Base-by-base conservation (phyloP, 2,329 filamentous ascomycete species). In the Pestalotiopsis sp. region DNA sequence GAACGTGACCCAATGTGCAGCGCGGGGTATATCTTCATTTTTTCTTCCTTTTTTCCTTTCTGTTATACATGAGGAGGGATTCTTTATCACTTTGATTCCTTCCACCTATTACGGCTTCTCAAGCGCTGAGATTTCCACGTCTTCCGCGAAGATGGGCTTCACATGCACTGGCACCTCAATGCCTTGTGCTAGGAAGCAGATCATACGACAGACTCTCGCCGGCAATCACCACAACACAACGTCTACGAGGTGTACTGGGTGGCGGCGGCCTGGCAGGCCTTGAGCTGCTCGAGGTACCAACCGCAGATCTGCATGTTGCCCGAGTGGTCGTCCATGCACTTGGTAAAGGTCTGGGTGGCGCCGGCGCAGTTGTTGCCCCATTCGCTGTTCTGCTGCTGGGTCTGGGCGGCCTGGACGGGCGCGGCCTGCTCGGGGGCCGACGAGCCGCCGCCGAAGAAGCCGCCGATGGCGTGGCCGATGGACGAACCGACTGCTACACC, bases 271-370 rank as follows among this genome's bases (percentile, higher is more conserved):
- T 95, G 93, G 87, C 93, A 95, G 68, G 93, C 92, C 87, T 95
- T 95, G 82, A 99, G 87, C 89, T 99, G 95, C 82, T 99, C 96
- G 76, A 99, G 85, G 82, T 99, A 99, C 95, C 95, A 99, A 74
- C 93, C 92, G 85, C 96, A 99, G 79, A 98, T 97, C 79, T 92
- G 91, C 92, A 99, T 90, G 84, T 96, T 94, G 75, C 96, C 96
- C 79, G 90, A 86, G 82, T 99, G 92, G 79, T 98, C 93, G 82
- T 98, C 95, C 91, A 99, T 92, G 88, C 96, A 99, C 85, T 91
- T 92, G 77, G 94, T 95, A 87, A 99, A 98, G 83, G 89, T 90
- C 82, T 91, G 90, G 67, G 94, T 90, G 75, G 96, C 94, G 67
- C 86, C 89, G 72, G 90, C 90, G 84, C 96, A 99, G 80, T 92